These are phyloP conservation scores for Cinnamomum micranthum DNA, from an alignment of 164 flowering plant genomes.

Conservation along the genomic window DNA sequence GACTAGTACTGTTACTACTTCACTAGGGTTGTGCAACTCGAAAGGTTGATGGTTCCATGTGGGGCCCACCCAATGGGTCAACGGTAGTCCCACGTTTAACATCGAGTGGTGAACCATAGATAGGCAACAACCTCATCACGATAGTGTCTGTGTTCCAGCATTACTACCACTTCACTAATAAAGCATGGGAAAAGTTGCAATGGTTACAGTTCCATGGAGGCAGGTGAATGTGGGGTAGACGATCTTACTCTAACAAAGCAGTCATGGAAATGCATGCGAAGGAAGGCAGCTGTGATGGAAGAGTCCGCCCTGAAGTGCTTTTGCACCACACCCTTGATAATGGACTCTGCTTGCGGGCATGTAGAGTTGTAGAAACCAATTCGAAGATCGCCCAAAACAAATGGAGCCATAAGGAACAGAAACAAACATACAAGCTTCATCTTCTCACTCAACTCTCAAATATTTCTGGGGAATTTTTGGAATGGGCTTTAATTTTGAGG, in stretches of 20 bases:
- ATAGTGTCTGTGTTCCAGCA: too few species aligned
- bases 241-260: conserved; percentile 16
- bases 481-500: neutral
- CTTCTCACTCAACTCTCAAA: neutral
- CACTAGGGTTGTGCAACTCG: too few species aligned
- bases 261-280: conserved; percentile 19
- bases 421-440: neutral
- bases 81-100: too few species aligned
- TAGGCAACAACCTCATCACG: too few species aligned
- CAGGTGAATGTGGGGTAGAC: neutral
- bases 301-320: neutral
- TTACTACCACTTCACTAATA: too few species aligned
- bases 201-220: too few species aligned
- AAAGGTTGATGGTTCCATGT: too few species aligned
- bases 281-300: conserved; percentile 10
- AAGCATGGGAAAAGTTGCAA: too few species aligned
- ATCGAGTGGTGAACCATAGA: too few species aligned
- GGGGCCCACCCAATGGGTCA: too few species aligned
- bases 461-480: neutral
- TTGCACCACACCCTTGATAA: conserved; percentile 1
- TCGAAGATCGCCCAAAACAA: neutral
- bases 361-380: conserved; percentile 8
- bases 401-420: neutral
- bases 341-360: conserved; percentile 8
- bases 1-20: too few species aligned